phyloP scores from a whole-genome alignment of 257 asterid species.

The Misopates orontium region DNA sequence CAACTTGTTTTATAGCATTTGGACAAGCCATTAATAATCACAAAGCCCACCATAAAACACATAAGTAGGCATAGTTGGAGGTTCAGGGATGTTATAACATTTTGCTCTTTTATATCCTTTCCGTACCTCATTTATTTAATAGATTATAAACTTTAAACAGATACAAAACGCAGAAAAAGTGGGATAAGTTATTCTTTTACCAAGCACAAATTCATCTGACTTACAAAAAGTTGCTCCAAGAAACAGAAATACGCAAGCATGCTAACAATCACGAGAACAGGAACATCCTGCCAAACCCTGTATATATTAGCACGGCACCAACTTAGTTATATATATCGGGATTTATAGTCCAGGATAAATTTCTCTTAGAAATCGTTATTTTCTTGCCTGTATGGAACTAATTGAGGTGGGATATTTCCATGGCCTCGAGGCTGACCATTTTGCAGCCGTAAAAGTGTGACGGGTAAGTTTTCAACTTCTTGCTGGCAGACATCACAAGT shows the following conservation, averaged over 20 bases:
- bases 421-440: constrained; percentile 36
- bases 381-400: constrained; percentile 64
- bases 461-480: constrained; percentile 86
- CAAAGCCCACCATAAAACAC: too few species aligned
- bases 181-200: too few species aligned
- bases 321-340: constrained; percentile 21
- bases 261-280: constrained; percentile 86
- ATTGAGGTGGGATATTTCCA: constrained; percentile 39
- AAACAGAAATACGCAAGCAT: constrained; percentile 96
- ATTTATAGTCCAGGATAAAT: not conserved
- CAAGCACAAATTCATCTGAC: constrained; percentile 22
- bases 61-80: too few species aligned
- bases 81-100: too few species aligned
- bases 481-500: constrained; percentile 88
- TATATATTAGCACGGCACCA: constrained; percentile 22
- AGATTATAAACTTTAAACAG: too few species aligned
- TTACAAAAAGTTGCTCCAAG: constrained; percentile 94
- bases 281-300: constrained; percentile 97
- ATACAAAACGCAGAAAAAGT: too few species aligned
- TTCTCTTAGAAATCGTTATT: constrained; percentile 16
- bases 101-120: too few species aligned
- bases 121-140: too few species aligned
- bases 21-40: too few species aligned
- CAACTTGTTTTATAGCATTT: too few species aligned
- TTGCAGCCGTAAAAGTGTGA: constrained; percentile 77